Conservation (phyloP, 345 rosid species). For the Salix viminalis region DNA sequence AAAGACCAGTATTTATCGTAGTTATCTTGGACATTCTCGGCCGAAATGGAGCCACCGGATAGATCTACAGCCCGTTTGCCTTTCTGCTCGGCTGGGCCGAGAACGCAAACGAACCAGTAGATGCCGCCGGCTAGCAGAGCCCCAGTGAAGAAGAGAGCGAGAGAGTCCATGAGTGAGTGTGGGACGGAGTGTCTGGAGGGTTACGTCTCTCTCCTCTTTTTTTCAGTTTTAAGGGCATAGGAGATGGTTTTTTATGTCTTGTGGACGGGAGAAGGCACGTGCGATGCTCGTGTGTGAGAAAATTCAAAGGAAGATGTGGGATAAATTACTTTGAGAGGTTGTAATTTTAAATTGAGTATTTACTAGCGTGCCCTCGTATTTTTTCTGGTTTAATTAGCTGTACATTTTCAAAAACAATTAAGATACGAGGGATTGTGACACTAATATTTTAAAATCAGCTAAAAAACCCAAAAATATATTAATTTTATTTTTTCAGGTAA, state of each 20-base stretch:
- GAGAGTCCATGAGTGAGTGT: slow-evolving; percentile 41
- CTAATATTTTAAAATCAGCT: too few relatives aligned
- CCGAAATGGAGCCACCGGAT: slow-evolving; percentile 90
- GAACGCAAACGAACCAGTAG: slow-evolving; percentile 81
- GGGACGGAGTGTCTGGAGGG: neutral
- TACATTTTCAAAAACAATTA: neutral
- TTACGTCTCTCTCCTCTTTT: neutral
- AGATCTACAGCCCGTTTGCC: slow-evolving; percentile 73
- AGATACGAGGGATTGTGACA: too few relatives aligned
- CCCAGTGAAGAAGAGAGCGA: slow-evolving; percentile 62
- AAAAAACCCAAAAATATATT: too few relatives aligned
- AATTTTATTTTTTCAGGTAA: too few relatives aligned
- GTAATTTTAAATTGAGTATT: too few relatives aligned
- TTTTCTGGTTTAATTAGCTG: neutral
- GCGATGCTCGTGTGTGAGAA: neutral
- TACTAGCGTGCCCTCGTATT: too few relatives aligned
- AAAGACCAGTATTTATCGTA: slow-evolving; percentile 82
- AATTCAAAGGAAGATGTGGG: neutral
- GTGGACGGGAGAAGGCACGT: neutral
- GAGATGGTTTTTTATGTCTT: neutral
- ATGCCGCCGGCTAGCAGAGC: slow-evolving; percentile 64
- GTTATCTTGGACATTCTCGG: slow-evolving; percentile 74
- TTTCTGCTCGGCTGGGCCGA: slow-evolving; percentile 81
- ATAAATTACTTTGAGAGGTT: too few relatives aligned
- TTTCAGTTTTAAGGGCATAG: neutral